Percentiles rank a stretch among this genome's conserved stretches.
Conservation (phyloP, 1,284 basidiomycete species). For the Singerocomus rubriflavus region DNA sequence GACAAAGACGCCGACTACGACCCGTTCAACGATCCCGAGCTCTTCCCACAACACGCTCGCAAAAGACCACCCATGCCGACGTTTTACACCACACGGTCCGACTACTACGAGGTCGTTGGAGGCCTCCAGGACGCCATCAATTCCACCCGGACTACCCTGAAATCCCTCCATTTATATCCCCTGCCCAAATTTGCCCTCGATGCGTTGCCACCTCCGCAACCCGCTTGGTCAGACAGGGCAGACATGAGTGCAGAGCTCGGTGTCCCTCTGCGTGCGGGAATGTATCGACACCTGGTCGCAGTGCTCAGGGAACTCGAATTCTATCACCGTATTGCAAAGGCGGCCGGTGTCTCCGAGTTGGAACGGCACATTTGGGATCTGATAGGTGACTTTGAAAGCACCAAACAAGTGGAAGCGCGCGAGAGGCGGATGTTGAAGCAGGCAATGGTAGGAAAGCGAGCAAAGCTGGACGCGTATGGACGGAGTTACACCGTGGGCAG, state of each 20-base stretch:
- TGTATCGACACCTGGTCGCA: slow-evolving; percentile 66
- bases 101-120: slow-evolving; percentile 73
- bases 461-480: slow-evolving; percentile 67
- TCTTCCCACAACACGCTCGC: slow-evolving; percentile 7
- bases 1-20: not conserved
- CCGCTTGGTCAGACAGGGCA: slow-evolving; percentile 66
- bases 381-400: slow-evolving; percentile 66
- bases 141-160: slow-evolving; percentile 58
- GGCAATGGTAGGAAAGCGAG: slow-evolving; percentile 41
- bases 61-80: slow-evolving; percentile 57
- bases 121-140: slow-evolving; percentile 66
- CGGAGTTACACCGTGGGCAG: slow-evolving; percentile 81
- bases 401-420: slow-evolving; percentile 51
- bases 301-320: slow-evolving; percentile 74
- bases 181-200: slow-evolving; percentile 69
- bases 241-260: slow-evolving; percentile 60
- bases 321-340: slow-evolving; percentile 64
- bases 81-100: slow-evolving; percentile 86
- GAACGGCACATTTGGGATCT: slow-evolving; percentile 52
- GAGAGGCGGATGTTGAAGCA: slow-evolving; percentile 39
- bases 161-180: slow-evolving; percentile 69
- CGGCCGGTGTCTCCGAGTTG: slow-evolving; percentile 62
- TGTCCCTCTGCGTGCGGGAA: slow-evolving; percentile 63
- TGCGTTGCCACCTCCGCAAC: slow-evolving; percentile 54
- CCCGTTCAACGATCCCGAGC: slow-evolving; percentile 6